These are phyloP conservation scores for Ambrosia hybrid DNA, from an alignment of 140 eudicot species.

Conservation along the genomic window DNA sequence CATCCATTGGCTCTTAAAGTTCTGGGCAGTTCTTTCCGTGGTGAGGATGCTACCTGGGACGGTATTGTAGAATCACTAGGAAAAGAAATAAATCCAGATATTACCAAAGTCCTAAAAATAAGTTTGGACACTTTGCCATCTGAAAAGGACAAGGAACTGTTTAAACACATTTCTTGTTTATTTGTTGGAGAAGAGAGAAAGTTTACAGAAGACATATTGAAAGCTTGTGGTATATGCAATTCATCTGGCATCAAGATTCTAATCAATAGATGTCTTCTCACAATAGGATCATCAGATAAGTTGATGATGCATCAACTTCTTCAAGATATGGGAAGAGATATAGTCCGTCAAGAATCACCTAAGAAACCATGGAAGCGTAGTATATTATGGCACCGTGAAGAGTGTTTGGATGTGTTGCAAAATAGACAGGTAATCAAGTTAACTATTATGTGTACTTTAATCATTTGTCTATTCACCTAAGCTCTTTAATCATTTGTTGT, in stretches of 20 bases:
- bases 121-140: conserved; percentile 24
- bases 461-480: neutral
- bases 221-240: conserved; percentile 18
- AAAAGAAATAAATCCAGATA: conserved; percentile 12
- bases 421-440: too few species aligned
- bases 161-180: conserved; percentile 36
- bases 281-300: too few species aligned
- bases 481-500: neutral
- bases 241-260: too few species aligned
- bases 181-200: conserved; percentile 20
- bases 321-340: too few species aligned
- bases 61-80: too few species aligned
- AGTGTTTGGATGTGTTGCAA: too few species aligned
- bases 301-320: too few species aligned
- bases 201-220: conserved; percentile 4
- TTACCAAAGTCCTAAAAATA: conserved; percentile 16
- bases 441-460: neutral
- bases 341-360: conserved; percentile 23
- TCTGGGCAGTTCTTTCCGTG: conserved; percentile 19
- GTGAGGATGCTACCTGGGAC: too few species aligned
- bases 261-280: too few species aligned
- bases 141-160: conserved; percentile 20
- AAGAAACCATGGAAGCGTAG: conserved; percentile 19
- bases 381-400: conserved; percentile 21
- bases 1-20: conserved; percentile 31